Evolutionary conservation across 805 yeast genomes (phyloP).

Genomic region (Yamadazyma kitorensis): DNA sequence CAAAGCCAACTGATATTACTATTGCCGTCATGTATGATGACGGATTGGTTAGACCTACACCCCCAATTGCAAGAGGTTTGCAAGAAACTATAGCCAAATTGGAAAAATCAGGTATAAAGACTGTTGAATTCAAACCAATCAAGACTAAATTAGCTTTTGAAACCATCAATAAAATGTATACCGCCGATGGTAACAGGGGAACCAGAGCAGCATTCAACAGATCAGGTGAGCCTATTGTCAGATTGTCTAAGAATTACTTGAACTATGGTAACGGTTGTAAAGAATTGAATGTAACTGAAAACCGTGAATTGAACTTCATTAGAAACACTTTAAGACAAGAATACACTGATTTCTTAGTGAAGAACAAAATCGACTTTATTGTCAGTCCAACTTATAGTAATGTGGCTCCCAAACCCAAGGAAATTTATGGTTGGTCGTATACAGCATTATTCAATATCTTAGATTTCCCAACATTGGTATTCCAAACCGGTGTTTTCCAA

Average conservation of each 20-base stretch:
- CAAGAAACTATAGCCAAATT: constrained; percentile 52
- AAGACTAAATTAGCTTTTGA: constrained; percentile 58
- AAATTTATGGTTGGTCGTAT: constrained; percentile 75
- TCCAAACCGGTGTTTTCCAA: constrained; percentile 60
- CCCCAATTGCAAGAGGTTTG: constrained; percentile 62
- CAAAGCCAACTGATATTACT: constrained; percentile 44
- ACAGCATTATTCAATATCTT: constrained; percentile 70
- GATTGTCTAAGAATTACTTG: constrained; percentile 60
- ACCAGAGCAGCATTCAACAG: constrained; percentile 47
- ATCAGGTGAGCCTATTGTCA: constrained; percentile 69
- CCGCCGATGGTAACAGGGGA: constrained; percentile 63
- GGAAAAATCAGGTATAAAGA: constrained; percentile 54
- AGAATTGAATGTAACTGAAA: constrained; percentile 44
- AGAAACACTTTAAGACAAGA: constrained; percentile 60
- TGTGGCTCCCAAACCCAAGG: constrained; percentile 64
- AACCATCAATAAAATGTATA: constrained; percentile 53
- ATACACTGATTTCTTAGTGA: constrained; percentile 51
- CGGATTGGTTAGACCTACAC: constrained; percentile 63
- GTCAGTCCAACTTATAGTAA: constrained; percentile 67
- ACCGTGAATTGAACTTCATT: constrained; percentile 48
- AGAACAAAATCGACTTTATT: constrained; percentile 60
- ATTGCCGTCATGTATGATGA: constrained; percentile 64
- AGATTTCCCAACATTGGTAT: constrained; percentile 64
- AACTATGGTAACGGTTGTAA: constrained; percentile 57
- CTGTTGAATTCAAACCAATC: constrained; percentile 56